These are phyloP conservation scores for Neoascochyta sp. DNA, from an alignment of 2,329 filamentous ascomycete species.

Conservation along the genomic window DNA sequence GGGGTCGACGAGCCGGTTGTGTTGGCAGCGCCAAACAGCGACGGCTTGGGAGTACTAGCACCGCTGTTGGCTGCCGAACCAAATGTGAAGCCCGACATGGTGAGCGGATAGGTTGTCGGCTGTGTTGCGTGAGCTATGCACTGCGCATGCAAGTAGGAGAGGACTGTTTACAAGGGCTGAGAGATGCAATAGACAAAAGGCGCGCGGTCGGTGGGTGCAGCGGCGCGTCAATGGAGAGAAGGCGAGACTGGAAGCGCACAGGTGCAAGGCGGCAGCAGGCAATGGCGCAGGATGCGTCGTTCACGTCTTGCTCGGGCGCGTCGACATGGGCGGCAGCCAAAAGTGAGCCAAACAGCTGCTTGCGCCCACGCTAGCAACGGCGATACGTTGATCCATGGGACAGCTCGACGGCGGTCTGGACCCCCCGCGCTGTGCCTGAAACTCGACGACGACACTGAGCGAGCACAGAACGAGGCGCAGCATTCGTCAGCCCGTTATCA, in stretches of 20 bases:
- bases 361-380: conserved; percentile 18
- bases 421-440: conserved; percentile 17
- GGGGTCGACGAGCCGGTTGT: conserved; percentile 22
- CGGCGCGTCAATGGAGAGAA: conserved; percentile 1
- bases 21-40: conserved; percentile 28
- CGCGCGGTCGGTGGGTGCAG: background rate
- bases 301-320: conserved; percentile 20
- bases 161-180: conserved; percentile 16
- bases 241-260: conserved; percentile 4
- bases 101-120: conserved; percentile 1
- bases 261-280: conserved; percentile 3
- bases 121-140: conserved; percentile 4
- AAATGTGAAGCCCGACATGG: conserved; percentile 36
- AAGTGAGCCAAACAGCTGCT: conserved; percentile 27
- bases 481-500: conserved; percentile 1
- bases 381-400: conserved; percentile 26
- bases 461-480: conserved; percentile 16
- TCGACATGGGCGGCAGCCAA: conserved; percentile 21
- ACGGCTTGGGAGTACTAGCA: conserved; percentile 26
- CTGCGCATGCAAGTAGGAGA: conserved; percentile 6
- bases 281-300: conserved; percentile 7
- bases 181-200: conserved; percentile 6
- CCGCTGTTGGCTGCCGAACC: conserved; percentile 20
- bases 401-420: conserved; percentile 10
- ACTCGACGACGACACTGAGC: conserved; percentile 19